Percentiles rank a stretch among this genome's conserved stretches.
Conservation (phyloP, 2,329 filamentous ascomycete genomes). For the Lachnellula cervina region DNA sequence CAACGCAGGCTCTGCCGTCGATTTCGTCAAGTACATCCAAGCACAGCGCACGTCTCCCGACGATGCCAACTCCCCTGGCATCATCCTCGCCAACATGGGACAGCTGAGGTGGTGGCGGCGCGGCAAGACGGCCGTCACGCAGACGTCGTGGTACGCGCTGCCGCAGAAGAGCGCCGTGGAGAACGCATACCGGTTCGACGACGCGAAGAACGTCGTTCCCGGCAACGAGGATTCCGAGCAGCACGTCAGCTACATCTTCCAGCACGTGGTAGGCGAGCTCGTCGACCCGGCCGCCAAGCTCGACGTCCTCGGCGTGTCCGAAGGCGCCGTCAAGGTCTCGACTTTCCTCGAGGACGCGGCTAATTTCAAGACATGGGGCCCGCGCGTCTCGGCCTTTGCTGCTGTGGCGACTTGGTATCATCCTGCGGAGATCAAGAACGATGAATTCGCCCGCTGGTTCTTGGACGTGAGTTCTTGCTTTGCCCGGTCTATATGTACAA, state of each 20-base stretch:
- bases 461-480: conserved; percentile 40
- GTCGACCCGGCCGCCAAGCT: conserved; percentile 49
- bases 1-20: conserved; percentile 63
- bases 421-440: conserved; percentile 37
- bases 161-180: conserved; percentile 62
- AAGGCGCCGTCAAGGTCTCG: conserved; percentile 55
- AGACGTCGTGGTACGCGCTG: conserved; percentile 50
- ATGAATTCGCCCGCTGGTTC: conserved; percentile 46
- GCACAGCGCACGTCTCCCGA: conserved; percentile 9
- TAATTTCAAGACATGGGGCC: conserved; percentile 44
- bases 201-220: conserved; percentile 55
- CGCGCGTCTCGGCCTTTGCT: conserved; percentile 44
- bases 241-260: conserved; percentile 66
- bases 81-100: conserved; percentile 75
- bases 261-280: conserved; percentile 51
- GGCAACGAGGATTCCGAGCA: conserved; percentile 51
- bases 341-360: conserved; percentile 52
- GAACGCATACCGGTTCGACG: conserved; percentile 45
- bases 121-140: conserved; percentile 54
- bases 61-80: conserved; percentile 41
- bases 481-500: not conserved
- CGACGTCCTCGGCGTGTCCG: conserved; percentile 67
- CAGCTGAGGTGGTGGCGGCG: conserved; percentile 73
- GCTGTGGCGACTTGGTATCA: conserved; percentile 45
- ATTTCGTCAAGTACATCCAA: conserved; percentile 49